Evolutionary conservation across 1,284 basidiomycete species (phyloP).

Genomic region (Crepidotus sp.): DNA sequence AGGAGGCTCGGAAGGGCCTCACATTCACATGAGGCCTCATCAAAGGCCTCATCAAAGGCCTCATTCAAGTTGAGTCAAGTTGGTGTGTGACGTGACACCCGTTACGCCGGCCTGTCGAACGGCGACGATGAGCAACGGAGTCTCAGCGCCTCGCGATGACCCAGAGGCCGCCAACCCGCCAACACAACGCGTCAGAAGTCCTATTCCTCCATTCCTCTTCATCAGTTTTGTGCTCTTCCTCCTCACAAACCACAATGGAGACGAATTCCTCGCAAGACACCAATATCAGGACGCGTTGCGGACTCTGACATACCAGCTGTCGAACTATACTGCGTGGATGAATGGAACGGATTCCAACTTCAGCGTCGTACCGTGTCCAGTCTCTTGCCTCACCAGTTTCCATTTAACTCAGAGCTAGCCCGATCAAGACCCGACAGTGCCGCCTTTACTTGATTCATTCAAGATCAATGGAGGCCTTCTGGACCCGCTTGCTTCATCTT

Average conservation of each 20-base stretch:
- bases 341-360: slow-evolving; percentile 60
- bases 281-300: slow-evolving; percentile 57
- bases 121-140: background rate
- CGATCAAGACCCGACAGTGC: slow-evolving; percentile 34
- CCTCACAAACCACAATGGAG: slow-evolving; percentile 60
- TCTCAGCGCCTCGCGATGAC: slow-evolving; percentile 24
- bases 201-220: slow-evolving; percentile 66
- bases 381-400: background rate
- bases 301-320: slow-evolving; percentile 39
- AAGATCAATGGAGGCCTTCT: slow-evolving; percentile 37
- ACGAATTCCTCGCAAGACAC: slow-evolving; percentile 52
- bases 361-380: slow-evolving; percentile 41
- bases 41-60: no score
- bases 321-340: slow-evolving; percentile 68
- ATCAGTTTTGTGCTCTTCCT: slow-evolving; percentile 66
- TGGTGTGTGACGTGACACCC: no score
- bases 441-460: slow-evolving; percentile 43
- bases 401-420: slow-evolving; percentile 32
- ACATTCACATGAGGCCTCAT: no score
- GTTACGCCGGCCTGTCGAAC: no score
- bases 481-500: slow-evolving; percentile 43
- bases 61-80: no score
- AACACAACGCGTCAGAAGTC: slow-evolving; percentile 38
- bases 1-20: no score
- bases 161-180: slow-evolving; percentile 23